Base-by-base conservation (phyloP, 371 early-diverging fungal species). In the Rhizomucor miehei region DNA sequence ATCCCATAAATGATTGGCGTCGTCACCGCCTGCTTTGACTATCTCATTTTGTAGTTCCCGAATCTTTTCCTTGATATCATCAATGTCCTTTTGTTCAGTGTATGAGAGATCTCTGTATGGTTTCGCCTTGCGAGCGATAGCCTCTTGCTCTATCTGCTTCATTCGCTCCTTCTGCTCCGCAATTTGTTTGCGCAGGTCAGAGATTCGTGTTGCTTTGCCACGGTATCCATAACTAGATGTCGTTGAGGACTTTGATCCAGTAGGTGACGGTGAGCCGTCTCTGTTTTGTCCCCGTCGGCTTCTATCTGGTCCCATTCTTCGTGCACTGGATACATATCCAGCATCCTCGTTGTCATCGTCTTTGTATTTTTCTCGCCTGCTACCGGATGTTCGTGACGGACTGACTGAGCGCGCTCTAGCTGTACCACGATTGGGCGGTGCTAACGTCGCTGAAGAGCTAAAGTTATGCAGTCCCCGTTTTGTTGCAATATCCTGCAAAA, bases 261-360 rank as follows among this genome's bases (percentile, higher is more conserved):
- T 45, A 14, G 64, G 49, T 25, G 54, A 60, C 37, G 40, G 52
- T 38, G 47, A 44, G 5, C 59, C 44, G 48, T 68, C 69, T 13
- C 56, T 49, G n/a, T n/a, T 45, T 57, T 64, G 62, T n/a, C 61
- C 51, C 38, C 71, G 59, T 25, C 84, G 83, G 53, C 73, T 71
- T 54, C 82, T 57, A 48, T 75, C 75, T 19, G 73, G 75, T 0
- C 79, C 79, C 71, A 71, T 75, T 19, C 79, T 73, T 17, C 86
- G 78, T 13, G 84, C 81, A 38, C 82, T 80, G 0, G 84, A 84
- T 11, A 86, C 82, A 59, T 86, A 86, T 0, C 76, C 84, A 14
- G 73, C 71, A 23, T 82, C 80, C 11, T 54, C 49, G 38, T 57
- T 59, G 21, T 63, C 63, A 20, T 70, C 62, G 35, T 76, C 77